Evolutionary conservation across 179 eudicot species (phyloP).

Genomic region (Beta macrorhiza): DNA sequence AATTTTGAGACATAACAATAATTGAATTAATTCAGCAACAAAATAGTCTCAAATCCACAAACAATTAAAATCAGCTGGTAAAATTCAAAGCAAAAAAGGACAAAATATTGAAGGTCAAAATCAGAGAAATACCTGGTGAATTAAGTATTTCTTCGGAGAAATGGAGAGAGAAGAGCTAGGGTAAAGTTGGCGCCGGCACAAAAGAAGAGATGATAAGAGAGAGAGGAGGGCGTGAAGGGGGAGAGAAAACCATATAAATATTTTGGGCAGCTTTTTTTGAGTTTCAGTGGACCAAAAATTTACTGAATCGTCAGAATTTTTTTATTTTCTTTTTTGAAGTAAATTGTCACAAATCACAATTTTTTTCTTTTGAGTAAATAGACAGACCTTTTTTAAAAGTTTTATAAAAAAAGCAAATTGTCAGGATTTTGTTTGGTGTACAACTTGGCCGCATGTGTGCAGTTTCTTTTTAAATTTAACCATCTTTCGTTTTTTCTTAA

Average conservation of each 20-base stretch:
- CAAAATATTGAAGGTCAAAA: neutral
- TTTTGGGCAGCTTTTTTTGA: slow-evolving; percentile 2
- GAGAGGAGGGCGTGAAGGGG: neutral
- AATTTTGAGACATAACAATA: neutral
- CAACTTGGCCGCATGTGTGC: no score
- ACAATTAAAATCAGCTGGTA: neutral
- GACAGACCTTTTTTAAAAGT: no score
- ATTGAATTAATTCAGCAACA: neutral
- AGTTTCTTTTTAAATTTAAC: no score
- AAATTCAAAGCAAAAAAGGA: neutral
- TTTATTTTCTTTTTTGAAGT: no score
- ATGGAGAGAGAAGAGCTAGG: neutral
- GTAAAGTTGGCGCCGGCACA: slow-evolving; percentile 22
- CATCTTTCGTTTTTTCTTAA: no score
- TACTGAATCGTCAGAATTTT: neutral
- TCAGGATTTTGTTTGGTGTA: no score
- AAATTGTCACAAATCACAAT: no score
- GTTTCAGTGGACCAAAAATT: slow-evolving; percentile 22
- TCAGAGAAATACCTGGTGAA: slow-evolving; percentile 4
- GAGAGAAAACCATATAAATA: neutral
- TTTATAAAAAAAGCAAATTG: no score
- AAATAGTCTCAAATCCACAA: neutral
- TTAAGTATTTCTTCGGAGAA: neutral
- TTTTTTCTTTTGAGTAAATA: no score
- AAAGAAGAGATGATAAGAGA: slow-evolving; percentile 16